Conservation (phyloP, 1,139 yeast genomes). For the Zygoascus meyerae region DNA sequence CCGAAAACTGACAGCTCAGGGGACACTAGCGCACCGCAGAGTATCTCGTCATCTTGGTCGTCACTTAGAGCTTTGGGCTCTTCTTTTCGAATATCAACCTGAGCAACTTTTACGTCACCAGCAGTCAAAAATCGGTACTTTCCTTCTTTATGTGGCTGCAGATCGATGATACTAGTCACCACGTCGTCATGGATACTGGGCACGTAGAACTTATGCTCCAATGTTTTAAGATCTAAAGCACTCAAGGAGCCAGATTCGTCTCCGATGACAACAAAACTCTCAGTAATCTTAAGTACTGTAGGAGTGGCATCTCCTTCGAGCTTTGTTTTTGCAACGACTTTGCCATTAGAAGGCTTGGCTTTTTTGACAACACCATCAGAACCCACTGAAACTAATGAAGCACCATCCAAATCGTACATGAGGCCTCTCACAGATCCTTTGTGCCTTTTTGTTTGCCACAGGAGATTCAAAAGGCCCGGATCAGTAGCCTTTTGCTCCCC, state of each 20-base stretch:
- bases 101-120: slow-evolving; percentile 78
- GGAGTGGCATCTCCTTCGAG: slow-evolving; percentile 45
- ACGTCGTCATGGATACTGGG: slow-evolving; percentile 63
- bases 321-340: slow-evolving; percentile 54
- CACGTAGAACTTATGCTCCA: slow-evolving; percentile 38
- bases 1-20: slow-evolving; percentile 68
- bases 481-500: background rate
- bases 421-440: slow-evolving; percentile 81
- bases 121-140: slow-evolving; percentile 79
- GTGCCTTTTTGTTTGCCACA: slow-evolving; percentile 90
- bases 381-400: slow-evolving; percentile 62
- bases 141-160: slow-evolving; percentile 43
- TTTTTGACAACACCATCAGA: slow-evolving; percentile 74
- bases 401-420: slow-evolving; percentile 60
- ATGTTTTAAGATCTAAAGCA: slow-evolving; percentile 52
- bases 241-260: slow-evolving; percentile 69
- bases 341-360: slow-evolving; percentile 68
- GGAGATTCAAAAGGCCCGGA: slow-evolving; percentile 10
- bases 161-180: slow-evolving; percentile 57
- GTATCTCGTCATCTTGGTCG: slow-evolving; percentile 88
- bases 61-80: slow-evolving; percentile 51
- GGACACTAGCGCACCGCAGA: slow-evolving; percentile 58
- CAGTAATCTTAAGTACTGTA: slow-evolving; percentile 56
- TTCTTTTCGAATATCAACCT: slow-evolving; percentile 73
- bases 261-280: slow-evolving; percentile 65